A percentile compares a stretch with the other conserved stretches of the same genome.
These are phyloP conservation scores for Pisolithus tinctorius DNA, from an alignment of 768 basidiomycete genomes.

Conservation along the genomic window DNA sequence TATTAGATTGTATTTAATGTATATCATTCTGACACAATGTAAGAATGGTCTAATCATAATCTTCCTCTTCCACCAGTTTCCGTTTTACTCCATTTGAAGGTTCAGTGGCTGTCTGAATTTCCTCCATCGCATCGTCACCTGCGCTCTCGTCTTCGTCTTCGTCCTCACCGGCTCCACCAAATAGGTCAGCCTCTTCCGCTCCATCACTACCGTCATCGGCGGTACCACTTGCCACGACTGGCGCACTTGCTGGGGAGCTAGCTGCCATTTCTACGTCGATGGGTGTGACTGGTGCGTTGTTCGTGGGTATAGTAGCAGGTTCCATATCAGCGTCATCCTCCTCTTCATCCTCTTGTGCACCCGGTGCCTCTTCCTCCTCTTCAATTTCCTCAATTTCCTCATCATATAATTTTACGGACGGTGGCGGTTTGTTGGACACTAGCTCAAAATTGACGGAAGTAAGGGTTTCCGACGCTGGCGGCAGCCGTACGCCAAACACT, in stretches of 20 bases:
- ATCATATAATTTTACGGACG: slow-evolving; percentile 66
- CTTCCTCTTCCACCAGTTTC: slow-evolving; percentile 81
- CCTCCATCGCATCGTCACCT: slow-evolving; percentile 68
- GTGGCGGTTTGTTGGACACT: slow-evolving; percentile 78
- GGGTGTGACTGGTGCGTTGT: slow-evolving; percentile 36
- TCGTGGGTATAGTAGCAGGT: slow-evolving; percentile 43
- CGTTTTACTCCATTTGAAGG: slow-evolving; percentile 65
- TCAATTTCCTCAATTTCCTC: slow-evolving; percentile 81
- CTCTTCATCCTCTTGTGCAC: slow-evolving; percentile 53
- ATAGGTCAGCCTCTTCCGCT: slow-evolving; percentile 71
- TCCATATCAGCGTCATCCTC: slow-evolving; percentile 63
- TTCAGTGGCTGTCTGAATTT: slow-evolving; percentile 49
- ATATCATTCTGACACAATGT: neutral
- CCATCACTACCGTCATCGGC: slow-evolving; percentile 65
- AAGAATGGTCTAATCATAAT: slow-evolving; percentile 54
- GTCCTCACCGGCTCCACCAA: slow-evolving; percentile 63
- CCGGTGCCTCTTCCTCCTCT: slow-evolving; percentile 33
- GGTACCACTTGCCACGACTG: slow-evolving; percentile 27
- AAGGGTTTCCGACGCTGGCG: slow-evolving; percentile 59
- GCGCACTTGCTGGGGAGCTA: slow-evolving; percentile 22
- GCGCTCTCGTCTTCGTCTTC: slow-evolving; percentile 56
- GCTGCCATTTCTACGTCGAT: slow-evolving; percentile 35
- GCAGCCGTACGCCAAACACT: slow-evolving; percentile 82
- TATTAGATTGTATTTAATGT: slow-evolving; percentile 15
- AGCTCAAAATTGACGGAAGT: slow-evolving; percentile 82